A percentile compares a stretch with the other conserved stretches of the same genome.
Conservation (phyloP, 1,284 basidiomycete genomes). For the Nidula niveotomentosa region DNA sequence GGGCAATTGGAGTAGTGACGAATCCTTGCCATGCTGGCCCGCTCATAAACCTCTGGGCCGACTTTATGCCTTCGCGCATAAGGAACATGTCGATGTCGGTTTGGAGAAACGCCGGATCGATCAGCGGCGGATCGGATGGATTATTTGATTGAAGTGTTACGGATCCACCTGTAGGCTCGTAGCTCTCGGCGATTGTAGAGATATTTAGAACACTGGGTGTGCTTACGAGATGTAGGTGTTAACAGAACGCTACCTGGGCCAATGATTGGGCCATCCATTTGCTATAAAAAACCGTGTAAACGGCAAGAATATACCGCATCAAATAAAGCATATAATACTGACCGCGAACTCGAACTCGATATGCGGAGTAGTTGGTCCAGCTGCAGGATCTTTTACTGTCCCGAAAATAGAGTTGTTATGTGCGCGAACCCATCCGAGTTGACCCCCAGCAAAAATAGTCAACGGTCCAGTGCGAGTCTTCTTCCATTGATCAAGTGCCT, state of each 20-base stretch:
- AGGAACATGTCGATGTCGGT: conserved; percentile 29
- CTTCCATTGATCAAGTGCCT: conserved; percentile 10
- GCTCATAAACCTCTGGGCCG: conserved; percentile 23
- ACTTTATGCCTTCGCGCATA: conserved; percentile 27
- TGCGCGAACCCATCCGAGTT: conserved; percentile 25
- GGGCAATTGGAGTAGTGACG: conserved; percentile 16
- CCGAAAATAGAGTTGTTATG: conserved; percentile 24
- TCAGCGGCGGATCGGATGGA: conserved; percentile 33
- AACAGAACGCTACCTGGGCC: conserved; percentile 7
- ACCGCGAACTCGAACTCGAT: conserved; percentile 25
- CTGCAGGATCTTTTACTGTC: conserved; percentile 28
- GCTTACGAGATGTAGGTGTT: conserved; percentile 3
- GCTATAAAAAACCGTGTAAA: background rate
- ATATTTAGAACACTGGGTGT: background rate
- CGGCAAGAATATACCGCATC: conserved; percentile 5
- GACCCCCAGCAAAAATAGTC: conserved; percentile 12
- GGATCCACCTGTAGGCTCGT: conserved; percentile 18
- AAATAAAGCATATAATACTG: conserved; percentile 5
- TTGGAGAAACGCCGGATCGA: conserved; percentile 31
- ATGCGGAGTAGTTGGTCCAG: conserved; percentile 29
- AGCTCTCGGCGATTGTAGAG: too few species aligned
- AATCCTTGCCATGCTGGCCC: conserved; percentile 32
- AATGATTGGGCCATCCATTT: background rate
- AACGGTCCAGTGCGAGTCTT: conserved; percentile 6
- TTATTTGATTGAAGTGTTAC: conserved; percentile 29